Evolutionary conservation across 495 filamentous ascomycete genomes (phyloP).

Genomic region (Xylaria scruposa): DNA sequence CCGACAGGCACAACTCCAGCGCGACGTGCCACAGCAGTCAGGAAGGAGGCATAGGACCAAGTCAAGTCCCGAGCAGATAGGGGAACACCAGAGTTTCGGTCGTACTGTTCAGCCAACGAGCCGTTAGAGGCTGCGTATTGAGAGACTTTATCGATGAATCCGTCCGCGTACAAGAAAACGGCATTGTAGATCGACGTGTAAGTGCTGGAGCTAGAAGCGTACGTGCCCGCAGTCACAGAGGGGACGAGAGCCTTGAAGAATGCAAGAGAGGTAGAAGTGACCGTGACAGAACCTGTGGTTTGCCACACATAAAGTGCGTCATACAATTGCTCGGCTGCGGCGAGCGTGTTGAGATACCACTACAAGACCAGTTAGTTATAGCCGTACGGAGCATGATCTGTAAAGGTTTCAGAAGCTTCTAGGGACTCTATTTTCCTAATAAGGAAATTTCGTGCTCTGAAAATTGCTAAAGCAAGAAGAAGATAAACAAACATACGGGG

Average conservation of each 20-base stretch:
- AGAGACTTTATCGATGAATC: constrained; percentile 62
- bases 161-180: constrained; percentile 68
- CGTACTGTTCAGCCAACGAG: constrained; percentile 66
- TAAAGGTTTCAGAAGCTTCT: not conserved
- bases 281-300: constrained; percentile 55
- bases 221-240: constrained; percentile 57
- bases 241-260: constrained; percentile 65
- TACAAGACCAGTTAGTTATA: not conserved
- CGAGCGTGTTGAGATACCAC: constrained; percentile 70
- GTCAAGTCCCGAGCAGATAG: constrained; percentile 68
- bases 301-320: constrained; percentile 69
- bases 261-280: constrained; percentile 59
- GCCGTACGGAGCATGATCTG: not conserved
- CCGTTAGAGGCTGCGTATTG: constrained; percentile 59
- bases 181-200: constrained; percentile 61
- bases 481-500: constrained; percentile 40
- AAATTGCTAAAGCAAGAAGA: too few species aligned
- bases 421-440: too few species aligned
- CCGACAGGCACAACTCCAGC: constrained; percentile 59
- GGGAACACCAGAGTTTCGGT: constrained; percentile 55
- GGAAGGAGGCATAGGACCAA: constrained; percentile 72
- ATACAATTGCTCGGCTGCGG: constrained; percentile 71
- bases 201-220: constrained; percentile 50
- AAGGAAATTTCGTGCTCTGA: too few species aligned
- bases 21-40: constrained; percentile 61